phyloP scores from a whole-genome alignment of 192 early-diverging fungal genomes.

The Backusella morwellensis region DNA sequence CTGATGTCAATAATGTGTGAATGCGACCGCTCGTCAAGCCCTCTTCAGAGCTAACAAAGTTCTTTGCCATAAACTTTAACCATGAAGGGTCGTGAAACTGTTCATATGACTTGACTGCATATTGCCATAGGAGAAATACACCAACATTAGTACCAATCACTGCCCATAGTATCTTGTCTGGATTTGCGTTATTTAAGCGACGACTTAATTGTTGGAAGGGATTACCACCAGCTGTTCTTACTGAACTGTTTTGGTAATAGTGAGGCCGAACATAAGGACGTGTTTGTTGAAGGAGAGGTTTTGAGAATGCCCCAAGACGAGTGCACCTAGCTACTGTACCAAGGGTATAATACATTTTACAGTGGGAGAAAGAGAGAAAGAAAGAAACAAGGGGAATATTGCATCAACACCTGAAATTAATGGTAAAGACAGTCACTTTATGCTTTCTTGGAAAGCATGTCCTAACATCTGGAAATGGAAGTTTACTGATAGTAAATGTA shows the following conservation, averaged over 20 bases:
- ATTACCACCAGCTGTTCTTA: constrained; percentile 7
- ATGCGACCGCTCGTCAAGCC: constrained; percentile 35
- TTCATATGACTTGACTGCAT: constrained; percentile 35
- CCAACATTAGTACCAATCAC: constrained; percentile 41
- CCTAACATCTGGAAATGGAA: no score
- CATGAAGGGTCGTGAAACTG: constrained; percentile 39
- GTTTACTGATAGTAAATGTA: no score
- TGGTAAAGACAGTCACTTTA: background rate
- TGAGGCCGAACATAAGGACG: constrained; percentile 22
- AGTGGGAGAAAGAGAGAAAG: no score
- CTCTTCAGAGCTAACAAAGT: constrained; percentile 42
- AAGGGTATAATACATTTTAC: background rate
- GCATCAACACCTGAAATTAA: background rate
- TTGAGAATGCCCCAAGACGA: background rate
- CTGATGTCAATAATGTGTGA: constrained; percentile 46
- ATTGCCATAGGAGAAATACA: constrained; percentile 49
- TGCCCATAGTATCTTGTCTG: constrained; percentile 37
- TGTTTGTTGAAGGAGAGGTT: background rate
- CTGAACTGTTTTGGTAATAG: constrained; percentile 14
- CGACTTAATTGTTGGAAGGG: constrained; percentile 20
- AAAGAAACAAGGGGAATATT: no score
- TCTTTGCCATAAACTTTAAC: constrained; percentile 40
- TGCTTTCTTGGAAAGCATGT: background rate
- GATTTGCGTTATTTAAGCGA: constrained; percentile 19
- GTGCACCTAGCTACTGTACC: background rate